Conservation (phyloP, 225 moss, liverwort and hornwort genomes). For the Marchantia paleacea region DNA sequence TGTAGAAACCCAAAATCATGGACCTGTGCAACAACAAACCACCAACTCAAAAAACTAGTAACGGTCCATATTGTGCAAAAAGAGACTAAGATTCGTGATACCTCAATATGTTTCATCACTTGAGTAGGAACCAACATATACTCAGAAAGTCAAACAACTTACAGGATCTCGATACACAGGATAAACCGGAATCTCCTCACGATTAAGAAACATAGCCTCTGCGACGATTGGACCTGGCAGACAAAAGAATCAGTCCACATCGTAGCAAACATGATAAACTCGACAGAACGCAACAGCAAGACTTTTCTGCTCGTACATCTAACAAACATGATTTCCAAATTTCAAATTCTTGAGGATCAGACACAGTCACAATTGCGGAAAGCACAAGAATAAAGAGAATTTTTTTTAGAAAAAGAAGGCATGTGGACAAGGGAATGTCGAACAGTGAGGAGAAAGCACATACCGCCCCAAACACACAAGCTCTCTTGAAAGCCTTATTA, state of each 20-base stretch:
- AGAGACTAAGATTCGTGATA: not conserved
- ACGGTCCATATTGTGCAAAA: not conserved
- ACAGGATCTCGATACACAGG: conserved; percentile 77
- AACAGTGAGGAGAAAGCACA: no score
- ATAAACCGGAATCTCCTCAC: conserved; percentile 78
- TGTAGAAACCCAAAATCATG: conserved; percentile 90
- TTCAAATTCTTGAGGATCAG: no score
- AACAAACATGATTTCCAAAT: no score
- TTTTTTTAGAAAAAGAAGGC: no score
- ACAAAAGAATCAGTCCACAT: not conserved
- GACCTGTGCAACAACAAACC: conserved; percentile 40
- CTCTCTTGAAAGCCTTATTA: no score
- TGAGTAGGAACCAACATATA: not conserved
- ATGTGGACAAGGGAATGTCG: no score
- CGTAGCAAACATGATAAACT: no score
- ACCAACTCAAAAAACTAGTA: conserved; percentile 13
- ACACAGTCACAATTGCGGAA: no score
- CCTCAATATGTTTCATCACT: not conserved
- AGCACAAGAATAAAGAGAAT: no score
- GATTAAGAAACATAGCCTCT: conserved; percentile 87
- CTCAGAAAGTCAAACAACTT: not conserved
- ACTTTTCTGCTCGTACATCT: no score
- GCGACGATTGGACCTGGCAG: conserved; percentile 67
- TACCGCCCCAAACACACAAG: no score
- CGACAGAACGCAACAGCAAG: no score